Conservation (phyloP, 1,284 basidiomycete genomes). For the Taiwanofungus camphoratus region DNA sequence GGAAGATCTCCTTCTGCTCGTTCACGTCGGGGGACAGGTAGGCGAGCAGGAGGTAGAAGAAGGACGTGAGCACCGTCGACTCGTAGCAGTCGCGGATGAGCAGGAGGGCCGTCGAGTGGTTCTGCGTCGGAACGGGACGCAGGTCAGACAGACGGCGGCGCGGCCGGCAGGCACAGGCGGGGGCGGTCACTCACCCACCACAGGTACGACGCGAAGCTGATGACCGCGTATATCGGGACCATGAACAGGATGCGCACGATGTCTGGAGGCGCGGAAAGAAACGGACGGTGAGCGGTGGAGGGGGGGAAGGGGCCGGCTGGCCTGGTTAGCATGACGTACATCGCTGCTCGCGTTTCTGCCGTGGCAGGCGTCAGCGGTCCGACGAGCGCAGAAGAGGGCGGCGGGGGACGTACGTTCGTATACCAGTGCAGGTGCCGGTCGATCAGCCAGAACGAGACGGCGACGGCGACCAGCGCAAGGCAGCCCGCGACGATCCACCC, state of each 20-base stretch:
- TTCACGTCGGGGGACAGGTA: conserved; percentile 63
- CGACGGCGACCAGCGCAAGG: conserved; percentile 51
- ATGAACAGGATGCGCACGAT: conserved; percentile 73
- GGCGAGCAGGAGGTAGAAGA: conserved; percentile 72
- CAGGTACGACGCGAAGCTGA: conserved; percentile 64
- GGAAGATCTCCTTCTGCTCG: conserved; percentile 60
- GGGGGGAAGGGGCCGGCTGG: too few species aligned
- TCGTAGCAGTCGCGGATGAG: conserved; percentile 66
- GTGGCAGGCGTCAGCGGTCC: conserved; percentile 5
- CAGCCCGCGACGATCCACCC: conserved; percentile 69
- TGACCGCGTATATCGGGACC: conserved; percentile 71
- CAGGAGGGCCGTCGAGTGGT: conserved; percentile 57
- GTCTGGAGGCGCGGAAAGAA: conserved; percentile 33
- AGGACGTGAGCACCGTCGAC: conserved; percentile 65
- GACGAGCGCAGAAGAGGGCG: not conserved
- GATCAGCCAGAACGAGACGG: conserved; percentile 66
- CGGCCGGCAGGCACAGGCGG: too few species aligned
- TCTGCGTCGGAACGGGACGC: conserved; percentile 34
- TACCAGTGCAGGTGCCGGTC: conserved; percentile 70
- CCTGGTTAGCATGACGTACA: conserved; percentile 47
- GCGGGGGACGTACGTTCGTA: conserved; percentile 45
- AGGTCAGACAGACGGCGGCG: too few species aligned
- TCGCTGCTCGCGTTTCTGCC: conserved; percentile 61
- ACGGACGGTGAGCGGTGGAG: not conserved
- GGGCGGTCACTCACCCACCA: conserved; percentile 73